Percentiles rank a stretch among this genome's conserved stretches.
phyloP scores from a whole-genome alignment of 2,329 filamentous ascomycete species.

The Aspergillus uvarum region DNA sequence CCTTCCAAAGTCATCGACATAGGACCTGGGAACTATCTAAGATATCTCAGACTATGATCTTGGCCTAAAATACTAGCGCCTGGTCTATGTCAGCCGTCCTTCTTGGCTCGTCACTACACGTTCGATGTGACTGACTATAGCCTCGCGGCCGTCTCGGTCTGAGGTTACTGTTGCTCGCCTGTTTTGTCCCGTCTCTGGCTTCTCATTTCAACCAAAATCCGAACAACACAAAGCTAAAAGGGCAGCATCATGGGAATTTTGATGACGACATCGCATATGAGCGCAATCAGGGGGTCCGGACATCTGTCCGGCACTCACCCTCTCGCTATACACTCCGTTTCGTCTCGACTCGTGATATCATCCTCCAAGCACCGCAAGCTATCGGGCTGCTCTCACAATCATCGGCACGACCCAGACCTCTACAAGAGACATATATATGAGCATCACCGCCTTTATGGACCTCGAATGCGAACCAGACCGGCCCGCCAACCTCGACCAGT shows the following conservation, averaged over 20 bases:
- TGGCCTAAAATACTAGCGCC: background rate
- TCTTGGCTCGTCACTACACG: background rate
- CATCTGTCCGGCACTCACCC: background rate
- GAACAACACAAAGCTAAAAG: background rate
- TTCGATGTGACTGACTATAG: background rate
- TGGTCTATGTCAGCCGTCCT: background rate
- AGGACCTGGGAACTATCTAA: background rate
- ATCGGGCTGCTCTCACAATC: constrained; percentile 6
- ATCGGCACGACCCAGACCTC: background rate
- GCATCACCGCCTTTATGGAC: background rate
- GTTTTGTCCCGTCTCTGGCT: background rate
- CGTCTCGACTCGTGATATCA: background rate
- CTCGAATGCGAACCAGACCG: constrained; percentile 1
- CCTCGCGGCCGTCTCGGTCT: background rate
- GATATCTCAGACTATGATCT: too few relatives aligned
- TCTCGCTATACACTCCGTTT: background rate
- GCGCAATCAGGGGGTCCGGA: background rate
- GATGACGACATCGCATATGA: background rate
- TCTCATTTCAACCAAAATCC: background rate
- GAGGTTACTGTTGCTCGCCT: background rate
- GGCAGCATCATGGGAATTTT: background rate
- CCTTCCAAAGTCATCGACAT: background rate
- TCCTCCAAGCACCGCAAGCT: constrained; percentile 12
- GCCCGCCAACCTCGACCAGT: constrained; percentile 1
- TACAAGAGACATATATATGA: constrained; percentile 1